These are phyloP conservation scores for Lentinus tigrinus DNA, from an alignment of 768 basidiomycete species.

Conservation along the genomic window DNA sequence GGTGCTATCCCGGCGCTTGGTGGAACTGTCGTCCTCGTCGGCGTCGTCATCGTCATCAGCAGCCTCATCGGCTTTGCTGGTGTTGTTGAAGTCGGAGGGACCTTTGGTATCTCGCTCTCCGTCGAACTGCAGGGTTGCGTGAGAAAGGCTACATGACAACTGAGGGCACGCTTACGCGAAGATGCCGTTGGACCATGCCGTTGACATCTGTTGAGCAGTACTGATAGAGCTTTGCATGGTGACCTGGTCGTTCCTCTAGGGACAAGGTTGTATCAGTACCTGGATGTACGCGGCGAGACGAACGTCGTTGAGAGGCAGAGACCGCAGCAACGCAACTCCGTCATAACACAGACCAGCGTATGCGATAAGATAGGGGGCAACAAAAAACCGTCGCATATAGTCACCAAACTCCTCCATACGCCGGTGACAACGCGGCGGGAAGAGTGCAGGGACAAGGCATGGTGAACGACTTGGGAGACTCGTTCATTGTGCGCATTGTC, in stretches of 20 bases:
- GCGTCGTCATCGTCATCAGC: conserved; percentile 41
- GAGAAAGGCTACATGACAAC: neutral
- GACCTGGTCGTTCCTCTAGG: conserved; percentile 73
- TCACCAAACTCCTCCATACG: too few relatives aligned
- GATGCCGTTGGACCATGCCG: conserved; percentile 67
- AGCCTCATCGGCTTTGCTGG: conserved; percentile 28
- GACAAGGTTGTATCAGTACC: neutral
- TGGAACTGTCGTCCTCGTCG: conserved; percentile 28
- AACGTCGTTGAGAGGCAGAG: conserved; percentile 19
- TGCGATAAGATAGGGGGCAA: too few relatives aligned
- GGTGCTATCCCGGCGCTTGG: conserved; percentile 14
- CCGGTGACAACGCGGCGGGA: too few relatives aligned
- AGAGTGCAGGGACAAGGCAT: too few relatives aligned
- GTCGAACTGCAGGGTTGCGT: conserved; percentile 38
- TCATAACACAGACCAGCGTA: neutral
- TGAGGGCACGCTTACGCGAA: conserved; percentile 38
- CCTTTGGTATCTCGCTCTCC: conserved; percentile 51
- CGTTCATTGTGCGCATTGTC: too few relatives aligned
- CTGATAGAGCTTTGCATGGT: conserved; percentile 79
- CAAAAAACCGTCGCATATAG: too few relatives aligned
- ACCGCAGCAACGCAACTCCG: neutral
- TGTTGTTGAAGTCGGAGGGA: conserved; percentile 47
- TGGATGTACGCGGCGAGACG: neutral
- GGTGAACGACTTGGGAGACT: too few relatives aligned
- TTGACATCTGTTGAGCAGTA: conserved; percentile 75